Percentiles rank a stretch among this genome's conserved stretches.
phyloP scores from a whole-genome alignment of 140 eudicot species.

The Stevia rebaudiana region DNA sequence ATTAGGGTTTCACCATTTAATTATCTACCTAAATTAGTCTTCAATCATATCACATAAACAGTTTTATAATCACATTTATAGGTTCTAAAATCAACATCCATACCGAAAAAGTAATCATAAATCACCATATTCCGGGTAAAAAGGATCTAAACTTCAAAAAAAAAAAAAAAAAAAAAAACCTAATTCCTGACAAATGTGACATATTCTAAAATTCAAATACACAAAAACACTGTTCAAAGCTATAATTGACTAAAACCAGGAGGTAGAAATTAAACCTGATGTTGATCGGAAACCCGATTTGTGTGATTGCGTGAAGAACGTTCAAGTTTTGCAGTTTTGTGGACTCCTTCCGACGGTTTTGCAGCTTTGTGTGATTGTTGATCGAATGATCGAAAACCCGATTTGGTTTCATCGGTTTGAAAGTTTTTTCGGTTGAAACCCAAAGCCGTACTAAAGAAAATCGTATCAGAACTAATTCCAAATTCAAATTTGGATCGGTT shows the following conservation, averaged over 20 bases:
- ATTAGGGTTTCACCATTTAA: conserved; percentile 18
- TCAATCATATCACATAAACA: conserved; percentile 6
- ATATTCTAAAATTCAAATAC: neutral
- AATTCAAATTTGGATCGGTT: too few relatives aligned
- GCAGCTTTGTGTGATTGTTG: neutral
- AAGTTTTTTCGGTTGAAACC: too few relatives aligned
- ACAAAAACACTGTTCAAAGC: neutral
- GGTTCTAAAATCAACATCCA: neutral
- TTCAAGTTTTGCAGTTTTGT: neutral
- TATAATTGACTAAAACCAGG: neutral
- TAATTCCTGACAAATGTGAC: conserved; percentile 4
- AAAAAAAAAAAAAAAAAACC: too few relatives aligned
- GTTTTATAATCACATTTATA: neutral
- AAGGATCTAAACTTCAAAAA: conserved; percentile 7
- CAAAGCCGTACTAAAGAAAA: too few relatives aligned
- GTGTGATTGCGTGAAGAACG: neutral
- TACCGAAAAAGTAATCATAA: neutral
- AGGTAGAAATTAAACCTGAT: conserved; percentile 13
- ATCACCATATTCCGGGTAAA: neutral
- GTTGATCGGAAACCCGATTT: neutral
- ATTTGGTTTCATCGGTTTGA: too few relatives aligned
- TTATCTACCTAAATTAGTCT: conserved; percentile 7
- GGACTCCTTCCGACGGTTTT: conserved; percentile 3
- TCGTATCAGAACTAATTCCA: too few relatives aligned
- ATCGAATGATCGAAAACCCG: too few relatives aligned